Conservation (phyloP, 768 basidiomycete genomes). For the Sporobolomyces phaffii region DNA sequence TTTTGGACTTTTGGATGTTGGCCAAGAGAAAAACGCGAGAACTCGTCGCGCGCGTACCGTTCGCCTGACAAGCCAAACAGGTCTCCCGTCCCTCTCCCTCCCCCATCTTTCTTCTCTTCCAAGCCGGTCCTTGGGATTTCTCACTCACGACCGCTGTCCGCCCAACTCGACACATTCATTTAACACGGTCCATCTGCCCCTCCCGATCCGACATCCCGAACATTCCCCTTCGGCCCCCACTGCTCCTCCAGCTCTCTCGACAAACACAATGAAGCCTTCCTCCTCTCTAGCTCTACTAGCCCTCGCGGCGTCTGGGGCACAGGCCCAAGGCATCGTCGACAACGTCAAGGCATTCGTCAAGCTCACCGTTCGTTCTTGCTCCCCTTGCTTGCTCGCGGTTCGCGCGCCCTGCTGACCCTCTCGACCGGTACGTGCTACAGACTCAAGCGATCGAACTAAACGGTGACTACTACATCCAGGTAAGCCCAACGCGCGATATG, state of each 20-base stretch:
- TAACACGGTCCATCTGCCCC: neutral
- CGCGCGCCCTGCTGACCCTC: neutral
- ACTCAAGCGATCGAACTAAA: slow-evolving; percentile 14
- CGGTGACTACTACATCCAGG: slow-evolving; percentile 30
- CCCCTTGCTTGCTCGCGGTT: neutral
- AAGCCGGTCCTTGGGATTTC: slow-evolving; percentile 9
- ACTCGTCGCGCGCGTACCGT: neutral
- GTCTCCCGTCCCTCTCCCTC: neutral
- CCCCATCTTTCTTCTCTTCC: neutral
- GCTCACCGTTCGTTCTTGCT: slow-evolving; percentile 11
- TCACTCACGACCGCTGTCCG: neutral
- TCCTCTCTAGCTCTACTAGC: neutral
- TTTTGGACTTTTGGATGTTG: too few relatives aligned
- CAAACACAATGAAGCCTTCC: neutral
- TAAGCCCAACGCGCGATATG: neutral
- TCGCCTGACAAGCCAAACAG: neutral
- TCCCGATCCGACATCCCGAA: neutral
- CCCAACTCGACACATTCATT: slow-evolving; percentile 2
- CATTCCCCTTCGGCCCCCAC: neutral
- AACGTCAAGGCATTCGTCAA: slow-evolving; percentile 6
- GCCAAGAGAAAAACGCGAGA: too few relatives aligned
- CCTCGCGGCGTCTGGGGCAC: slow-evolving; percentile 1
- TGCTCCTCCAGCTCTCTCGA: neutral
- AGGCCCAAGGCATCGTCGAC: slow-evolving; percentile 19
- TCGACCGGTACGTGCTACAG: neutral